These are phyloP conservation scores for Alopecurus myosuroides DNA, from an alignment of 176 grass and related monocot species.

Conservation along the genomic window DNA sequence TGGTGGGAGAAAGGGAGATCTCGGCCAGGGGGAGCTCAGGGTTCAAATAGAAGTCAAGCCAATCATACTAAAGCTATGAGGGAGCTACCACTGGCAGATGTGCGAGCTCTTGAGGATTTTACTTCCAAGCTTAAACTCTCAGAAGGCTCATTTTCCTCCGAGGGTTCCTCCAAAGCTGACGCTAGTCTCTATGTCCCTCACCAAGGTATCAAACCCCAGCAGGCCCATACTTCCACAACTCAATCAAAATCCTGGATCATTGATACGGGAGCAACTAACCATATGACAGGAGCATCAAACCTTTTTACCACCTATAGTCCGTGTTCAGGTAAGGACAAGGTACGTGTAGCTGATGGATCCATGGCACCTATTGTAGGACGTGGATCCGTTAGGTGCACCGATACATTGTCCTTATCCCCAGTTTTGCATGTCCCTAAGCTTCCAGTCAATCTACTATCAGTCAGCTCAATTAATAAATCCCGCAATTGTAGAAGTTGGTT, in stretches of 20 bases:
- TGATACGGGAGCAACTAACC: not conserved
- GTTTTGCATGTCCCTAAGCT: too few relatives aligned
- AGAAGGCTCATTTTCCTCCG: not conserved
- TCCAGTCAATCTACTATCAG: too few relatives aligned
- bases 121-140: not conserved
- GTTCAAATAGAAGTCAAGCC: not conserved
- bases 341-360: too few relatives aligned
- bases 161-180: not conserved
- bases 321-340: too few relatives aligned
- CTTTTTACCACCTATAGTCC: too few relatives aligned
- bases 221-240: not conserved
- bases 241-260: not conserved
- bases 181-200: not conserved
- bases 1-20: not conserved
- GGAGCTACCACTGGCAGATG: not conserved
- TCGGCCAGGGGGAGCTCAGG: not conserved
- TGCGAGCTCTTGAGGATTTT: not conserved
- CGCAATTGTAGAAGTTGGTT: too few relatives aligned
- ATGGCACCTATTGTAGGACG: too few relatives aligned
- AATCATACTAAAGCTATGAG: not conserved
- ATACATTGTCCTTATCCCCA: too few relatives aligned
- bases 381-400: too few relatives aligned
- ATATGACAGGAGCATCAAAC: not conserved
- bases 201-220: not conserved
- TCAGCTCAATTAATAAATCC: too few relatives aligned